Evolutionary conservation across 129 eudicot genomes (phyloP).

Genomic region (Pittosporum tobira): DNA sequence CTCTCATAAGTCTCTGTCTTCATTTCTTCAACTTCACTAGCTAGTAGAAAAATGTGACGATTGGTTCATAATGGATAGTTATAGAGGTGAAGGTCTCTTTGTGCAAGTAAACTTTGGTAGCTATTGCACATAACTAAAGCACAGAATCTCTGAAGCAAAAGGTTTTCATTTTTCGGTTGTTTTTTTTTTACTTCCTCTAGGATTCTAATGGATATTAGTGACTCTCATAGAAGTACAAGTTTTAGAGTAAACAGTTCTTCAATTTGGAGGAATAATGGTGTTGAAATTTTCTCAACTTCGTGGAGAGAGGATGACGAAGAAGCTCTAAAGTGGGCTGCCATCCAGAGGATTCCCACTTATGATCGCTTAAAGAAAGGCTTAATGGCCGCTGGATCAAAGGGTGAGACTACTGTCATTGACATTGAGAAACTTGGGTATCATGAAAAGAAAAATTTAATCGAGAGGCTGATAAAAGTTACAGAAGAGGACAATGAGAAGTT

Average conservation of each 20-base stretch:
- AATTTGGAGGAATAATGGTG: conserved; percentile 28
- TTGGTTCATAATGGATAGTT: too few species aligned
- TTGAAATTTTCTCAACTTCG: conserved; percentile 42
- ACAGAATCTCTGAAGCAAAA: too few species aligned
- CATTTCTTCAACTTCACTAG: too few species aligned
- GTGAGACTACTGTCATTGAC: conserved; percentile 33
- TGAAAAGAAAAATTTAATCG: conserved; percentile 38
- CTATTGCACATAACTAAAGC: too few species aligned
- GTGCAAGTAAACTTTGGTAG: too few species aligned
- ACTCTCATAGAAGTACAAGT: conserved; percentile 18
- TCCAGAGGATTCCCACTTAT: conserved; percentile 70
- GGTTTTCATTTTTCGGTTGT: too few species aligned
- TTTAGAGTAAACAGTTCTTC: conserved; percentile 12
- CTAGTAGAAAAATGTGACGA: too few species aligned
- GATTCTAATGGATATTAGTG: conserved; percentile 30
- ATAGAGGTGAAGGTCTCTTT: too few species aligned
- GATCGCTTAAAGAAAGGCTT: conserved; percentile 66
- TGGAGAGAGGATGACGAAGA: conserved; percentile 65
- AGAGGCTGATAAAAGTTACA: conserved; percentile 42
- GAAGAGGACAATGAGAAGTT: conserved; percentile 60
- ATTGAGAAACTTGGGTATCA: conserved; percentile 39
- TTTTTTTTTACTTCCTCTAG: too few species aligned
- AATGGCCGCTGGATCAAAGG: conserved; percentile 43
- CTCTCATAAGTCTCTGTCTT: too few species aligned
- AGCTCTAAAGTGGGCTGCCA: conserved; percentile 78